Conservation (phyloP, 805 yeast species). For the Zygosaccharomyces bisporus region DNA sequence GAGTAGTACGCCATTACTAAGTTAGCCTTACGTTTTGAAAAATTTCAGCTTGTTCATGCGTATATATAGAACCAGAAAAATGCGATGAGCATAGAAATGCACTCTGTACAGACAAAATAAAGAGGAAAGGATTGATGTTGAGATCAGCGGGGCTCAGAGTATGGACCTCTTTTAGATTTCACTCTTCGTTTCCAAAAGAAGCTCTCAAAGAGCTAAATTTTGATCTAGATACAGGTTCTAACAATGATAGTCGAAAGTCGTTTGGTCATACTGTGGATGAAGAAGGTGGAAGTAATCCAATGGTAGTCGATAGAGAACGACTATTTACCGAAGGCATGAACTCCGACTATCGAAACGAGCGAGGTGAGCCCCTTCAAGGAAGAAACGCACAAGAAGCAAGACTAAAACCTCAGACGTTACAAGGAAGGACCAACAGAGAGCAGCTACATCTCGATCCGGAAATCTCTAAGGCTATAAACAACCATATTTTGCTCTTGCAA, state of each 20-base stretch:
- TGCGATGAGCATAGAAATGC: slow-evolving; percentile 12
- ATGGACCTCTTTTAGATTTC: slow-evolving; percentile 2
- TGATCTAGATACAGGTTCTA: slow-evolving; percentile 5
- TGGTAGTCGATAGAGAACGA: slow-evolving; percentile 39
- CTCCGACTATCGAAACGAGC: slow-evolving; percentile 31
- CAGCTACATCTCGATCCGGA: slow-evolving; percentile 54
- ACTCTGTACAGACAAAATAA: not conserved
- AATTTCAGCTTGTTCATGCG: slow-evolving; percentile 10
- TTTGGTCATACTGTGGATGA: slow-evolving; percentile 18
- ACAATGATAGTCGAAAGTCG: not conserved
- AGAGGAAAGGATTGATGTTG: slow-evolving; percentile 7
- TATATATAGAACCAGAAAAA: not conserved
- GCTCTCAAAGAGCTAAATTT: slow-evolving; percentile 4
- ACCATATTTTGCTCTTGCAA: slow-evolving; percentile 57
- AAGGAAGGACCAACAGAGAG: slow-evolving; percentile 49
- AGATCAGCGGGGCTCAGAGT: slow-evolving; percentile 6
- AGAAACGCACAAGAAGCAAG: slow-evolving; percentile 37
- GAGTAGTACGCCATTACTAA: not conserved
- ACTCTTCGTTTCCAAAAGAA: slow-evolving; percentile 8
- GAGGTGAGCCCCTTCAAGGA: slow-evolving; percentile 19
- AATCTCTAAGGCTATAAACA: slow-evolving; percentile 56
- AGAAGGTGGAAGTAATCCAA: slow-evolving; percentile 1
- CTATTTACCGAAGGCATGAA: slow-evolving; percentile 31
- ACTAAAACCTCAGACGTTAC: slow-evolving; percentile 52
- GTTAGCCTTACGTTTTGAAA: slow-evolving; percentile 8